Evolutionary conservation across 345 rosid genomes (phyloP).

Genomic region (Sisymbrium altissimum): DNA sequence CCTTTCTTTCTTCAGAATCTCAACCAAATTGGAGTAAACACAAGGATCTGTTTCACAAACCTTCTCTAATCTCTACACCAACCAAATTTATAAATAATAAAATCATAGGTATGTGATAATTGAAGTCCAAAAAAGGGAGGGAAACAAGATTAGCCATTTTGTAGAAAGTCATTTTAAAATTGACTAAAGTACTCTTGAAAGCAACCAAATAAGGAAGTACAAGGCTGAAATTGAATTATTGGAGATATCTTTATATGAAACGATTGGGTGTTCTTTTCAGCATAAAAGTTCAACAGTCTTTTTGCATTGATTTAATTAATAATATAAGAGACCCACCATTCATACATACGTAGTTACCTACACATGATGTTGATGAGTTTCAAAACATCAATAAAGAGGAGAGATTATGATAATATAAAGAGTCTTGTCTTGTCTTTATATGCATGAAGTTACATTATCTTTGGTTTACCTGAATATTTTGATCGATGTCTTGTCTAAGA

Average conservation of each 20-base stretch:
- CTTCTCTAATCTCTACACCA: constrained; percentile 67
- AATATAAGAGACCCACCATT: constrained; percentile 8
- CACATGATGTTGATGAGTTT: constrained; percentile 23
- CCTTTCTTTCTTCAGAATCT: constrained; percentile 68
- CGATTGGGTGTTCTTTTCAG: constrained; percentile 21
- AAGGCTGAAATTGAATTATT: constrained; percentile 7
- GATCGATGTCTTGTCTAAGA: constrained; percentile 79
- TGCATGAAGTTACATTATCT: constrained; percentile 18
- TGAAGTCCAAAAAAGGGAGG: background rate
- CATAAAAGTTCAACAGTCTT: constrained; percentile 10
- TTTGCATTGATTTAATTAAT: background rate
- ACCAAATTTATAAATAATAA: background rate
- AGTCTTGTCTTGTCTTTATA: constrained; percentile 6
- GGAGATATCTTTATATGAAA: constrained; percentile 10
- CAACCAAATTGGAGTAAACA: constrained; percentile 56
- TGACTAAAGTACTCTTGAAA: constrained; percentile 21
- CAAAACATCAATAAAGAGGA: constrained; percentile 14
- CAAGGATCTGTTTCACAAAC: constrained; percentile 54
- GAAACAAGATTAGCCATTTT: background rate
- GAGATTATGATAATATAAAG: constrained; percentile 5
- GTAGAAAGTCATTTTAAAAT: constrained; percentile 5
- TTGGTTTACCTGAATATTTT: constrained; percentile 69
- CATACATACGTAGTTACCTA: background rate
- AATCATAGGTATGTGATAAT: background rate
- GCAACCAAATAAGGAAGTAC: constrained; percentile 22